Conservation (phyloP, 768 basidiomycete species). For the Termitomyces sp. region DNA sequence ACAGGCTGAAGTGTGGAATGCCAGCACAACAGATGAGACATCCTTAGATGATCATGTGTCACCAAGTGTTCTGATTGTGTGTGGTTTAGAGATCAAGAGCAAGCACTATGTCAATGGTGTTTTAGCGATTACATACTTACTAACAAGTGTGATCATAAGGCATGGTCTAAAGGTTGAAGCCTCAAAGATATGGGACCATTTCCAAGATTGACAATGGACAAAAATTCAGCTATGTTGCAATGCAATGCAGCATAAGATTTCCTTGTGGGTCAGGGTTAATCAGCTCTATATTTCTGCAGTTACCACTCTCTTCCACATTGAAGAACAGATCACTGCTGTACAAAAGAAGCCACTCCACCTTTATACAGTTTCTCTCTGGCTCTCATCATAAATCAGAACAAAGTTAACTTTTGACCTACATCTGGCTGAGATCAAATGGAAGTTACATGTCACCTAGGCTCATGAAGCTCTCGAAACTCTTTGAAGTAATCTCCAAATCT, state of each 20-base stretch:
- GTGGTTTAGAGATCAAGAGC: conserved; percentile 12
- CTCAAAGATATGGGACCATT: neutral
- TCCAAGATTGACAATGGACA: conserved; percentile 3
- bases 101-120: conserved; percentile 18
- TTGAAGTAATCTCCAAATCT: too few species aligned
- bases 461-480: conserved; percentile 13
- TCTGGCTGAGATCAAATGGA: conserved; percentile 7
- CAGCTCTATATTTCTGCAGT: conserved; percentile 13
- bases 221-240: conserved; percentile 6
- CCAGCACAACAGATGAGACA: neutral
- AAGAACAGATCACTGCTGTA: neutral
- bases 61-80: conserved; percentile 2
- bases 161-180: conserved; percentile 2
- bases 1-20: neutral
- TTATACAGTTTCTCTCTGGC: too few species aligned
- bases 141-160: neutral
- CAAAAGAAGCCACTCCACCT: too few species aligned
- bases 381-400: conserved; percentile 3
- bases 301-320: neutral
- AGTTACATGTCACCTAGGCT: conserved; percentile 7
- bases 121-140: neutral
- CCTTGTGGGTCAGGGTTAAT: neutral
- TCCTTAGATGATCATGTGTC: conserved; percentile 1
- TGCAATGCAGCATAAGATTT: too few species aligned
- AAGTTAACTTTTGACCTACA: neutral